Base-by-base conservation (phyloP, 2,329 filamentous ascomycete species). In the Aspergillus jensenii region DNA sequence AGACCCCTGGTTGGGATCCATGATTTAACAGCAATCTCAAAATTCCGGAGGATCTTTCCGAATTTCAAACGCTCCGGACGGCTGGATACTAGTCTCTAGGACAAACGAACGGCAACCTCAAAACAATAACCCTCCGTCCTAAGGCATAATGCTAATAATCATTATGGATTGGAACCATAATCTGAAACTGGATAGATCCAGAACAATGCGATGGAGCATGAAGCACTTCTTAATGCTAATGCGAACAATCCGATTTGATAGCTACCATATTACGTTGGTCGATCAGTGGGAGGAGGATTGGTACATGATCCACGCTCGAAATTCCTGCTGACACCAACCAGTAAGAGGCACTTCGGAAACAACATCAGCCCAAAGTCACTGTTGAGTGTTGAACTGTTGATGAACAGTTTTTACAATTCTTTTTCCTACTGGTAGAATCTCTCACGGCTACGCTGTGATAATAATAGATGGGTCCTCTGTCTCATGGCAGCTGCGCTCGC, bases 221-320 rank as follows among this genome's bases (percentile, higher is more conserved):
- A 17, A 25, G 52, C 35, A 11, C 43, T 46, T 17, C 39, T 14
- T 2, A 25, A 40, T 14, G 27, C 35, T 47, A 35, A 54, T 17
- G 52, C 52, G 17, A 54, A 45, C 43, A 41, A 37, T 39, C 52
- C 52, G 43, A 54, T 54, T 54, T 33, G 52, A 21, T 25, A n/a
- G 41, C 23, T 8, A 15, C 23, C 49, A 46, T 21, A 53, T 46
- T 39, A 53, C 40, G 17, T 43, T 25, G 43, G 52, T 33, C 43
- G 52, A 54, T 47, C 52, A 53, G 27, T 52, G 49, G 41, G 31
- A 53, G 39, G 35, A 51, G 50, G 40, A 53, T 53, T 53, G 6
- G 19, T 40, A 47, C 17, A 17, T 54, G 19, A 19, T 23, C 15
- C 50, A 21, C 15, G n/a, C 12, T 43, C 23, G 37, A 23, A 27